phyloP scores from a whole-genome alignment of 2,329 filamentous ascomycete genomes.

The Xylaria arbuscula region DNA sequence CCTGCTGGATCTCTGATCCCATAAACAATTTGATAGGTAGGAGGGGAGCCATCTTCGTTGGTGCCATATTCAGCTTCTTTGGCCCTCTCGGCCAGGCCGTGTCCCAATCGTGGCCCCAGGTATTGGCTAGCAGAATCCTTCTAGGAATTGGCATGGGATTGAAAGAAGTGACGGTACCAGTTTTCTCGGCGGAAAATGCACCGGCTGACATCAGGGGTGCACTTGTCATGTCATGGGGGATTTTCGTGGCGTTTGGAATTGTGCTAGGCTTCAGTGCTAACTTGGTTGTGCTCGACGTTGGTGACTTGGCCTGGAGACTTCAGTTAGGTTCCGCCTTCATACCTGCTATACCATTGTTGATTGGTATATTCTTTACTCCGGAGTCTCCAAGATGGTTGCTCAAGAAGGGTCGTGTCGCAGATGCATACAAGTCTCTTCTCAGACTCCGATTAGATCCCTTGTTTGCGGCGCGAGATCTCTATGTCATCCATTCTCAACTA shows the following conservation, averaged over 20 bases:
- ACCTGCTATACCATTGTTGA: constrained; percentile 3
- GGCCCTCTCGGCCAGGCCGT: background rate
- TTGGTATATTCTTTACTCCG: background rate
- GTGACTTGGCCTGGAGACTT: background rate
- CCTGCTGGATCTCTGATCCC: background rate
- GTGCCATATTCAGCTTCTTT: background rate
- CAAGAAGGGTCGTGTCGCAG: background rate
- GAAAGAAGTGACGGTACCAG: background rate
- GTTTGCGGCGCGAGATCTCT: background rate
- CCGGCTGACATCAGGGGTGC: background rate
- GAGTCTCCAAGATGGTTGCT: background rate
- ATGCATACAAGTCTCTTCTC: background rate
- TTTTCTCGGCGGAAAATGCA: background rate
- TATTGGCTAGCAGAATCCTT: background rate
- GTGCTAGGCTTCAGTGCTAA: background rate
- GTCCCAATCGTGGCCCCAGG: background rate
- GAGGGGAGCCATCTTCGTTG: background rate
- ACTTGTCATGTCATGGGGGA: background rate
- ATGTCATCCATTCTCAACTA: background rate
- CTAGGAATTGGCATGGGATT: background rate
- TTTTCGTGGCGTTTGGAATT: background rate
- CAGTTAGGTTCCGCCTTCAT: background rate
- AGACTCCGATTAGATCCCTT: background rate
- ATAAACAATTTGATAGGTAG: constrained; percentile 2
- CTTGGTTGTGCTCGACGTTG: background rate